phyloP scores from a whole-genome alignment of 164 flowering plant species.

The Malania oleifera region DNA sequence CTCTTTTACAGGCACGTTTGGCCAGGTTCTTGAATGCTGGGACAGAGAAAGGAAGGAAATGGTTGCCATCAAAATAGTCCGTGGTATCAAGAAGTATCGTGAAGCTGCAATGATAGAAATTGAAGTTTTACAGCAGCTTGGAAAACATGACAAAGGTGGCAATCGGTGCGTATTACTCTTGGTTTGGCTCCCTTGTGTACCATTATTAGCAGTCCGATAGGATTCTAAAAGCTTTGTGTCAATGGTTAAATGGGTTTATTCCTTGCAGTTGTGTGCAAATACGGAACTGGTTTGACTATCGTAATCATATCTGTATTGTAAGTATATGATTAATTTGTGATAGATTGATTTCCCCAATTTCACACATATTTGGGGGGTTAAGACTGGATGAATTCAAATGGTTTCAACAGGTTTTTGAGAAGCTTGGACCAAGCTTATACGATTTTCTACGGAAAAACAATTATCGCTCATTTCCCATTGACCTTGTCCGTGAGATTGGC shows the following conservation, averaged over 20 bases:
- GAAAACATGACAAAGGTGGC: constrained; percentile 73
- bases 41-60: constrained; percentile 82
- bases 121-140: constrained; percentile 84
- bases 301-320: constrained; percentile 99
- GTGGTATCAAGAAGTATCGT: constrained; percentile 83
- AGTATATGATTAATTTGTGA: constrained; percentile 66
- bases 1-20: constrained; percentile 79
- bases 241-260: constrained; percentile 68
- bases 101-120: constrained; percentile 98
- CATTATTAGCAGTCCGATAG: constrained; percentile 4
- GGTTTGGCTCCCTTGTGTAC: not conserved
- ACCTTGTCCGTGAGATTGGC: constrained; percentile 98
- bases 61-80: constrained; percentile 94
- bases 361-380: constrained; percentile 49
- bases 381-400: constrained; percentile 80
- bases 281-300: constrained; percentile 99
- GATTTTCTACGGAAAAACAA: constrained; percentile 99
- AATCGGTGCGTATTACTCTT: constrained; percentile 54
- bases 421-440: constrained; percentile 99
- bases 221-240: constrained; percentile 16
- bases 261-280: constrained; percentile 99
- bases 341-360: constrained; percentile 68
- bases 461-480: constrained; percentile 99
- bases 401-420: constrained; percentile 99
- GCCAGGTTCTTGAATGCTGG: constrained; percentile 97